Conservation (phyloP, 768 basidiomycete species). For the Neoboletus subvelutipes region DNA sequence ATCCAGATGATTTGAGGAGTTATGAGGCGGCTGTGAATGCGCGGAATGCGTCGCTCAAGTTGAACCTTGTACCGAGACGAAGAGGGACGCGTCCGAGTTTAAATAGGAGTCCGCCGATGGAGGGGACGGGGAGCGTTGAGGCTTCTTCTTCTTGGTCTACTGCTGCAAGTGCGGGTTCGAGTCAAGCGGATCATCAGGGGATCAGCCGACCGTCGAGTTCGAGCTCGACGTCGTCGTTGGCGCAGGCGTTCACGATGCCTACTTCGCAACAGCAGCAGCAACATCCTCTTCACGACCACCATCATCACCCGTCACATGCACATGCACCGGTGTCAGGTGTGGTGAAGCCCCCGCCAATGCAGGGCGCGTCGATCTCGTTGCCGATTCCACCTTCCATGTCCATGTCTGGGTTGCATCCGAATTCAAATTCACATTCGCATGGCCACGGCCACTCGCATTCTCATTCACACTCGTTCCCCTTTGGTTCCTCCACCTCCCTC, state of each 20-base stretch:
- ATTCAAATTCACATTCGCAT: not conserved
- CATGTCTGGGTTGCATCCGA: constrained; percentile 12
- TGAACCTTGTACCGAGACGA: constrained; percentile 53
- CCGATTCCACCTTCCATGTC: constrained; percentile 31
- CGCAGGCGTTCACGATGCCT: constrained; percentile 39
- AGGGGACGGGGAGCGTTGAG: not conserved
- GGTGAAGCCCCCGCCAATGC: constrained; percentile 28
- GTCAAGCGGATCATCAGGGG: constrained; percentile 19
- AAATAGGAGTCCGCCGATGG: constrained; percentile 20
- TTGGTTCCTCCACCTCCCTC: constrained; percentile 11
- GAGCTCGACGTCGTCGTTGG: constrained; percentile 39
- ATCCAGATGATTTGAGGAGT: constrained; percentile 61
- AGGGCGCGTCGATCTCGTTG: constrained; percentile 33
- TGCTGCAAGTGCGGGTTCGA: not conserved
- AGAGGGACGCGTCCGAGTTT: constrained; percentile 24
- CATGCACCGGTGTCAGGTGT: constrained; percentile 4
- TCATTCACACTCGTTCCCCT: constrained; percentile 3
- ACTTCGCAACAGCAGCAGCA: constrained; percentile 10
- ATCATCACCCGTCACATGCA: constrained; percentile 3
- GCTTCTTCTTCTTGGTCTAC: not conserved
- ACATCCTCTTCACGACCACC: not conserved
- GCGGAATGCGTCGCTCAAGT: constrained; percentile 55
- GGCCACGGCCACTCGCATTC: constrained; percentile 1
- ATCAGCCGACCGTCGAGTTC: constrained; percentile 40
- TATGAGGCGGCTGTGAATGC: constrained; percentile 79